A percentile compares a stretch with the other conserved stretches of the same genome.
These are phyloP conservation scores for Globisporangium abappressorium DNA, from an alignment of 352 stramenopile genomes.

Conservation along the genomic window DNA sequence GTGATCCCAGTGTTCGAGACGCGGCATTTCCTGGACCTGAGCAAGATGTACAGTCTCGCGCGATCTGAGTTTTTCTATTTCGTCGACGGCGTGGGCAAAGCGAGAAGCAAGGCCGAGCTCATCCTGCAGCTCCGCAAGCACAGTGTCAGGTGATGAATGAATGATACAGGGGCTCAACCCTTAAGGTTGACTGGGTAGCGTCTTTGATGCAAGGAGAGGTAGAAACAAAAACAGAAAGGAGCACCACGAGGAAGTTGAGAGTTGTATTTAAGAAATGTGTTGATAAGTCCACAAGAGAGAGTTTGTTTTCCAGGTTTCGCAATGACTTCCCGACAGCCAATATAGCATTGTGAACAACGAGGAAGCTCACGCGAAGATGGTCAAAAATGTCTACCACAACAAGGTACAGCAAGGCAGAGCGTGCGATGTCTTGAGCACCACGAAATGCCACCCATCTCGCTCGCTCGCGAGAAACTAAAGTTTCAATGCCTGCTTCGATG, in stretches of 20 bases:
- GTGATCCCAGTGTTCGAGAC: slow-evolving; percentile 61
- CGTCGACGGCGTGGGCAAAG: slow-evolving; percentile 39
- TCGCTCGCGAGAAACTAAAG: no score
- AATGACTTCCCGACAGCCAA: not conserved
- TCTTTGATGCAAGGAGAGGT: not conserved
- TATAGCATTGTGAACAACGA: not conserved
- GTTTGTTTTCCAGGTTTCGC: not conserved
- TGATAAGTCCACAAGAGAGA: not conserved
- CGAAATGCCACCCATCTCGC: no score
- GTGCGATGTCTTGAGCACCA: no score
- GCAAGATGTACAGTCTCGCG: slow-evolving; percentile 71
- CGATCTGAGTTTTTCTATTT: slow-evolving; percentile 72
- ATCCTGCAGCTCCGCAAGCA: slow-evolving; percentile 35
- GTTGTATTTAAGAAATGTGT: not conserved
- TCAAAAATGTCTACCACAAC: no score
- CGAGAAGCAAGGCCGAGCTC: slow-evolving; percentile 37
- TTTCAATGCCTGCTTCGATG: no score
- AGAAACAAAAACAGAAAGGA: not conserved
- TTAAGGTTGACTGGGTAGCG: no score
- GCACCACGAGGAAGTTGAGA: not conserved
- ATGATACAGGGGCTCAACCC: not conserved
- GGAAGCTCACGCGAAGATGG: not conserved
- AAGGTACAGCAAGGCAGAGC: no score
- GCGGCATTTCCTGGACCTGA: slow-evolving; percentile 62
- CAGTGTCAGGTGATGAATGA: not conserved